phyloP scores from a whole-genome alignment of 2,329 filamentous ascomycete genomes.

The Ophiostoma piceae region DNA sequence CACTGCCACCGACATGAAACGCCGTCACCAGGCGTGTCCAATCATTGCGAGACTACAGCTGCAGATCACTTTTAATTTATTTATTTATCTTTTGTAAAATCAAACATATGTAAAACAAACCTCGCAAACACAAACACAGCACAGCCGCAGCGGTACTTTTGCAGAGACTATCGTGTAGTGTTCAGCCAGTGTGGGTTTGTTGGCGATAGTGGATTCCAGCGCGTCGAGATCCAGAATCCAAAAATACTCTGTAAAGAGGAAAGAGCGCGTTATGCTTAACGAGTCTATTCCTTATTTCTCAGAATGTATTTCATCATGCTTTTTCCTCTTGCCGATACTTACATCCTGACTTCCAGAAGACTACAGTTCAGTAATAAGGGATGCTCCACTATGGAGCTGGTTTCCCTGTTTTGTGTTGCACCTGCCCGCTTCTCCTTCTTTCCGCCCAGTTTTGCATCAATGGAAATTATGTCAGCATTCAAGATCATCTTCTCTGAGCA shows the following conservation, averaged over 20 bases:
- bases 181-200: too few relatives aligned
- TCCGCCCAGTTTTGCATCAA: background rate
- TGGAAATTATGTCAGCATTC: background rate
- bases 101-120: background rate
- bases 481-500: background rate
- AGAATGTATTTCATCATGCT: conserved; percentile 1
- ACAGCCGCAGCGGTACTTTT: background rate
- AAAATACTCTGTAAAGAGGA: background rate
- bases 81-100: too few relatives aligned
- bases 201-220: background rate
- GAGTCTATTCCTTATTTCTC: too few relatives aligned
- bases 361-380: background rate
- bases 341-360: background rate
- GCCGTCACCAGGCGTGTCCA: background rate
- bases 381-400: conserved; percentile 1
- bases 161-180: background rate
- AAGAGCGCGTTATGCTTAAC: background rate
- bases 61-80: background rate
- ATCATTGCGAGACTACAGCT: background rate
- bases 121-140: background rate
- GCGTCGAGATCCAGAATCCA: background rate
- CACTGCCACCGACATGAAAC: background rate
- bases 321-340: background rate
- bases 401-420: background rate
- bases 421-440: conserved; percentile 5